Base-by-base conservation (phyloP, 2,329 filamentous ascomycete species). In the Stagonosporopsis chrysanthemi region DNA sequence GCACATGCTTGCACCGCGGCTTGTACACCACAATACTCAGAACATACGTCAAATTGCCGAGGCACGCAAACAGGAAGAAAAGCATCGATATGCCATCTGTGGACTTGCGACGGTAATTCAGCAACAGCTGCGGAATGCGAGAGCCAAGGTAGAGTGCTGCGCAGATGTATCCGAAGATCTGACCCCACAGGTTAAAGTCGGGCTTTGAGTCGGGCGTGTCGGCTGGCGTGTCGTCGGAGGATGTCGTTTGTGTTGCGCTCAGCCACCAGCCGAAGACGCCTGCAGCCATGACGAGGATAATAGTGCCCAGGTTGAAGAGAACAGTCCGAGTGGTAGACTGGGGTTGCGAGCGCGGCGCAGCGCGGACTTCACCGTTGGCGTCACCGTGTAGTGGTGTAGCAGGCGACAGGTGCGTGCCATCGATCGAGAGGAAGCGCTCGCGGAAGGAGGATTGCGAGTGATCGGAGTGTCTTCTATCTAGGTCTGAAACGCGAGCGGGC, bases 21-120 rank as follows among this genome's bases (percentile, higher is more conserved):
- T 93, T 91, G 71, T 92, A 98, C 1, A 92, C 93, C 62, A 98
- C 84, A 66, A 99, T 98, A 35, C 89, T 93, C 35, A 97, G 80
- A 17, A 97, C 93, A 70, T 96, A 98, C 0, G 93, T 97, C 63
- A 97, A 77, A 75, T 99, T 99, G 2, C 95, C 95, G 6, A 98
- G 86, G 73, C 94, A 98, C 4, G 95, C 95, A 74, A 99, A 98
- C 22, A 98, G 82, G 80, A 98, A 98, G 79, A 98, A 99, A 11
- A 98, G 84, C 79, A 97, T 88, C 63, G 90, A 94, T 19, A 99
- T 89, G 3, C 95, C 95, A 53, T 98, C 93, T 1, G 93, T 97
- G 40, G 89, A 93, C 79, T 96, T 96, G 61, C 95, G 89, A 19
- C 91, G 87, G 80, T 91, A 96, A 77, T 98, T 99, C 50, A 98